Base-by-base conservation (phyloP, 192 early-diverging fungal species). In the Cetraspora pellucida region DNA sequence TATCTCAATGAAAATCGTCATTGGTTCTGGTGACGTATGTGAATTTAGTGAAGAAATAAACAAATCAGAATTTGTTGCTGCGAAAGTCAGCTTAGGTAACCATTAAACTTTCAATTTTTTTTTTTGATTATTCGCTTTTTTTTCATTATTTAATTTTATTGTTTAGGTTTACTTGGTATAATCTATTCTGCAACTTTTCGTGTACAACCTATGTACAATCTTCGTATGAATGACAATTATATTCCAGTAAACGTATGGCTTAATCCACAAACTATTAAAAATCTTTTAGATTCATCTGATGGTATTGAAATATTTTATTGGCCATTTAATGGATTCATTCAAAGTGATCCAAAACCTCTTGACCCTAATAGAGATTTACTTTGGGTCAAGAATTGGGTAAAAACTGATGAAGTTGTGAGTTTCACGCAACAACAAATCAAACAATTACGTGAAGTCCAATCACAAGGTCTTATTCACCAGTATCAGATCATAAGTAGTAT, bases 301-400 rank as follows among this genome's bases (percentile, higher is more conserved):
- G 59, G 74, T 44, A 70, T 79, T 0, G 69, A 83, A 58, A 72
- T 81, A 63, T 78, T 83, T 70, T 81, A 83, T 47, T 83, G 77
- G 82, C 77, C 82, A 10, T 13, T n/a, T n/a, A n/a, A n/a, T n/a
- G n/a, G n/a, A n/a, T n/a, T n/a, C n/a, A n/a, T n/a, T n/a, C n/a
- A n/a, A 27, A 76, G 76, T 57, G 63, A 80, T 17, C 58, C 69
- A 6, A 19, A 66, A n/a, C 23, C 47, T 3, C 28, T 67, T 13
- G 72, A 50, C 19, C n/a, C 55, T 10, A 66, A 57, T 2, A 57
- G 81, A 19, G 82, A 83, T 7, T 55, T 61, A 19, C 27, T 81
- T 28, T 83, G 82, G 82, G 45, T 83, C 8, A 81, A 83, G 46
- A 49, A 79, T 57, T 83, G 82, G n/a, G n/a, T n/a, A n/a, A n/a